phyloP scores from a whole-genome alignment of 306 rosid species.

The Gillenia trifoliata region DNA sequence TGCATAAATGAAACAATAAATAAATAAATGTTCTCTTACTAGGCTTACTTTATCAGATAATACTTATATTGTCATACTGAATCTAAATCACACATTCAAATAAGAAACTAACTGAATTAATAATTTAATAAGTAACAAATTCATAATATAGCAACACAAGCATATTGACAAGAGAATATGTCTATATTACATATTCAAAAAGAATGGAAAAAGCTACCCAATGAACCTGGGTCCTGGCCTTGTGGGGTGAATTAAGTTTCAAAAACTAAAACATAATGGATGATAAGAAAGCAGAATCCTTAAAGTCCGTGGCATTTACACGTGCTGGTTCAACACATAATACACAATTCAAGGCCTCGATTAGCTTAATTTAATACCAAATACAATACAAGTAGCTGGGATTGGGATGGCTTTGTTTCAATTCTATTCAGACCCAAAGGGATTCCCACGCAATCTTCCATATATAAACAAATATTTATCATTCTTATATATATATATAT shows the following conservation, averaged over 20 bases:
- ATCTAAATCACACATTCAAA: too few species aligned
- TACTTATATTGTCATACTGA: not conserved
- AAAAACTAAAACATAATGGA: slow-evolving; percentile 1
- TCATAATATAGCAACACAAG: not conserved
- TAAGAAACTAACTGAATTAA: too few species aligned
- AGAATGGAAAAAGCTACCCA: not conserved
- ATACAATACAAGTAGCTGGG: slow-evolving; percentile 17
- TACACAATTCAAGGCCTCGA: slow-evolving; percentile 69
- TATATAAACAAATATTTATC: slow-evolving; percentile 2
- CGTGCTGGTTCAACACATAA: slow-evolving; percentile 50
- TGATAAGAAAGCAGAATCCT: slow-evolving; percentile 34
- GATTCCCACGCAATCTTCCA: slow-evolving; percentile 63
- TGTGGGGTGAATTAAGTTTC: not conserved
- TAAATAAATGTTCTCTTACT: not conserved
- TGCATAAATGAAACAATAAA: too few species aligned
- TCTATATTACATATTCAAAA: not conserved
- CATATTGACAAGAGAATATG: not conserved
- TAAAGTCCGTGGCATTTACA: slow-evolving; percentile 59
- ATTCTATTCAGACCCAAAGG: slow-evolving; percentile 31
- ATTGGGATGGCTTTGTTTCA: slow-evolving; percentile 27
- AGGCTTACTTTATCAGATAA: not conserved
- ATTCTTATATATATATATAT: not conserved
- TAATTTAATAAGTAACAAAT: not conserved
- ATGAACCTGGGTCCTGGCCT: not conserved
- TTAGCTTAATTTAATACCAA: slow-evolving; percentile 27